Conservation (phyloP, 2,329 filamentous ascomycete genomes). For the Tolypocladium capitatum region DNA sequence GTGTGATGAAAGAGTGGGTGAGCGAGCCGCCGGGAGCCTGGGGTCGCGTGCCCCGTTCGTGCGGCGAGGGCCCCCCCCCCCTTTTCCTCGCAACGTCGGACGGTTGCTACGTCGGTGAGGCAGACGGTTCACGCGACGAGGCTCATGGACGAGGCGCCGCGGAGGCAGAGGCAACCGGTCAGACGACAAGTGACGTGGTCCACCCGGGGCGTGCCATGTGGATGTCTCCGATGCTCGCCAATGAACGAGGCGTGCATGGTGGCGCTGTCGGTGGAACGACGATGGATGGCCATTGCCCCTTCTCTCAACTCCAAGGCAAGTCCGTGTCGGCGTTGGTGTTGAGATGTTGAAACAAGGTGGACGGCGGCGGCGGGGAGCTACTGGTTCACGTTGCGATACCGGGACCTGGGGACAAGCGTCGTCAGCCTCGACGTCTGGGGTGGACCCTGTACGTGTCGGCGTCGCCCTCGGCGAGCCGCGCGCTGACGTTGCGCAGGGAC, state of each 20-base stretch:
- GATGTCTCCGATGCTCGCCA: not conserved
- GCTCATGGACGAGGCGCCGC: not conserved
- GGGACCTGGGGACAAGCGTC: not conserved
- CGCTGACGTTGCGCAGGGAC: constrained; percentile 55
- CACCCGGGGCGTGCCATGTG: not conserved
- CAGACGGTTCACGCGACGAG: not conserved
- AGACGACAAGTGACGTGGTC: not conserved
- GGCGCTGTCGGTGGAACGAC: not conserved
- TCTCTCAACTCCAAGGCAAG: not conserved
- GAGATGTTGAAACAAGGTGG: not conserved
- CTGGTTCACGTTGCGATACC: not conserved
- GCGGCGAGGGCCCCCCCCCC: not conserved
- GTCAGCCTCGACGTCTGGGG: constrained; percentile 46
- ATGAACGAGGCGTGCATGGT: not conserved
- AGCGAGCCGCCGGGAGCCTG: not conserved
- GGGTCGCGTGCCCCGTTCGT: not conserved
- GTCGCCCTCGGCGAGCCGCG: constrained; percentile 34
- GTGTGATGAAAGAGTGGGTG: not conserved
- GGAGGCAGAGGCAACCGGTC: not conserved
- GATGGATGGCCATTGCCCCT: not conserved
- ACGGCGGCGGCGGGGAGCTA: not conserved
- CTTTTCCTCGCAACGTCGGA: not conserved
- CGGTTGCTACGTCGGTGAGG: not conserved
- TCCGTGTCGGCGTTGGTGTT: not conserved
- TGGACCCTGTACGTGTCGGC: constrained; percentile 58